These are phyloP conservation scores for Xylaria arbuscula DNA, from an alignment of 2,329 filamentous ascomycete species.

Conservation along the genomic window DNA sequence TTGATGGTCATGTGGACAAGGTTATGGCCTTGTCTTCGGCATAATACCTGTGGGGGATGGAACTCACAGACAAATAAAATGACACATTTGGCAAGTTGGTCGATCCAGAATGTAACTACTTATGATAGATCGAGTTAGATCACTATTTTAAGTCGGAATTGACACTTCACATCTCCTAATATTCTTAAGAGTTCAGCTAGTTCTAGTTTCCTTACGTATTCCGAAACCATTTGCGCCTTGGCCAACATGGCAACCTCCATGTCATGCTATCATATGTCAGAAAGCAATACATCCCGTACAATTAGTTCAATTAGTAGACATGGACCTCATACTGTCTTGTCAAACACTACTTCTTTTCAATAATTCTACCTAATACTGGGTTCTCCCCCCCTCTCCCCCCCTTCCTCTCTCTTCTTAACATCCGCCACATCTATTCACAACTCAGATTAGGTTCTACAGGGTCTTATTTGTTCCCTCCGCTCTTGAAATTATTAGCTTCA, in stretches of 20 bases:
- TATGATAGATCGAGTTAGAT: slow-evolving; percentile 32
- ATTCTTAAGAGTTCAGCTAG: neutral
- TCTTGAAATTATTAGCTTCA: too few relatives aligned
- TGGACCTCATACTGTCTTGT: too few relatives aligned
- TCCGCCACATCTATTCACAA: too few relatives aligned
- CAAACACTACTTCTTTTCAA: too few relatives aligned
- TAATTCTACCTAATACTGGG: too few relatives aligned
- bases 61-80: slow-evolving; percentile 33
- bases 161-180: neutral
- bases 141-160: neutral
- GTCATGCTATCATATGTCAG: neutral
- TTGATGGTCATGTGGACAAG: slow-evolving; percentile 32
- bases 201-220: neutral
- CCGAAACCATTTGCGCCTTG: neutral
- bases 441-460: too few relatives aligned
- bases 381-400: too few relatives aligned
- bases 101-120: slow-evolving; percentile 37
- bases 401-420: too few relatives aligned
- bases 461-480: too few relatives aligned
- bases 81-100: slow-evolving; percentile 37
- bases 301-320: too few relatives aligned
- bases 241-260: neutral
- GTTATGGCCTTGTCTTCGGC: slow-evolving; percentile 38
- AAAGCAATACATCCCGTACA: neutral
- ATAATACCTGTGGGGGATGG: slow-evolving; percentile 35